phyloP scores from a whole-genome alignment of 352 stramenopile genomes.

The Nothophytophthora sp. region DNA sequence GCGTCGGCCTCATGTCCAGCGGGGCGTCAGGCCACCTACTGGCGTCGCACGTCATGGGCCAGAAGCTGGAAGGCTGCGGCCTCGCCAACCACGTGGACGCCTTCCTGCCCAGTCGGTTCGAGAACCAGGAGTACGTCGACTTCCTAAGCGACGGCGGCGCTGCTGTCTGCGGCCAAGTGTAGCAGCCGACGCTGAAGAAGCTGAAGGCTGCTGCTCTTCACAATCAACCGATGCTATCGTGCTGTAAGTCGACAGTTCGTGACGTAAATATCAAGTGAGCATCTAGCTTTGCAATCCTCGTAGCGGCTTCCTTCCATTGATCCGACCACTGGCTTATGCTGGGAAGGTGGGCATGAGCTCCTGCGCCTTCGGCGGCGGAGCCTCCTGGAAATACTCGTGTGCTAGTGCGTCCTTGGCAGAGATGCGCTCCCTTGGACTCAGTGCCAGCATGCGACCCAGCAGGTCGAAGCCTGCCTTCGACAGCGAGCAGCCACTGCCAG shows the following conservation, averaged over 20 bases:
- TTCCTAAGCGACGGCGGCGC: constrained; percentile 50
- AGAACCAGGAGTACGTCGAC: constrained; percentile 55
- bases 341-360: constrained; percentile 84
- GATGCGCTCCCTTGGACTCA: constrained; percentile 76
- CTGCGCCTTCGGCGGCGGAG: constrained; percentile 58
- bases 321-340: constrained; percentile 23
- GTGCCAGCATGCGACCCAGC: constrained; percentile 58
- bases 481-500: constrained; percentile 49
- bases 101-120: constrained; percentile 68
- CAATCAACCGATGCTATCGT: no score
- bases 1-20: constrained; percentile 78
- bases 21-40: constrained; percentile 67
- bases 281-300: background rate
- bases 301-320: background rate
- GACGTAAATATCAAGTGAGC: background rate
- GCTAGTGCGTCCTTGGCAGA: constrained; percentile 75
- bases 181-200: no score
- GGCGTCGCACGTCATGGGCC: constrained; percentile 63
- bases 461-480: constrained; percentile 81
- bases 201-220: background rate
- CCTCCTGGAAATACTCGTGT: constrained; percentile 84
- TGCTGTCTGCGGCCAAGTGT: constrained; percentile 63
- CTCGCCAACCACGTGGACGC: constrained; percentile 51
- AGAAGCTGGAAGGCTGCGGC: constrained; percentile 36
- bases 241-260: background rate